A percentile compares a stretch with the other conserved stretches of the same genome.
These are phyloP conservation scores for Boehmeria nivea DNA, from an alignment of 306 rosid genomes.

Conservation along the genomic window DNA sequence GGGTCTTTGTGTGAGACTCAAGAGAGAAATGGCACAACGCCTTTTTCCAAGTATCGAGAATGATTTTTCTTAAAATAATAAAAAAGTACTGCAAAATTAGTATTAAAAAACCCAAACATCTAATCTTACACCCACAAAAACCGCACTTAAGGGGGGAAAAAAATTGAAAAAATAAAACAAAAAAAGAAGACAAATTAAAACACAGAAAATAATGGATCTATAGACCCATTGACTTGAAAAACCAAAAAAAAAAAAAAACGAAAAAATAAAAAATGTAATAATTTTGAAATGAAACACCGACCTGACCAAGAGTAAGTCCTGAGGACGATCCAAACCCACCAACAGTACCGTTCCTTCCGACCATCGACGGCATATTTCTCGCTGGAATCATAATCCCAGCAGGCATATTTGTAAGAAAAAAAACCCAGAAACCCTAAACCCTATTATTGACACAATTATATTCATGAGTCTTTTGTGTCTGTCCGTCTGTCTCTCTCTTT, in stretches of 20 bases:
- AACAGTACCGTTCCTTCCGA: slow-evolving; percentile 41
- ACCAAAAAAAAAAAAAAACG: neutral
- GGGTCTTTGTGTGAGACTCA: neutral
- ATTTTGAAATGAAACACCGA: slow-evolving; percentile 28
- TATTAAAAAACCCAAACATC: slow-evolving; percentile 12
- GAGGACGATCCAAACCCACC: slow-evolving; percentile 62
- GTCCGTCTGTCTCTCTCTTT: neutral
- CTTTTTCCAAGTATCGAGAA: slow-evolving; percentile 42
- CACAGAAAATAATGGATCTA: neutral
- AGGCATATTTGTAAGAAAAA: slow-evolving; percentile 50
- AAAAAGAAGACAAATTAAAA: neutral
- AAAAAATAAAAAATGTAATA: neutral
- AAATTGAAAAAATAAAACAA: neutral
- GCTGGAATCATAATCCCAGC: slow-evolving; percentile 55
- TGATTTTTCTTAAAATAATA: slow-evolving; percentile 36
- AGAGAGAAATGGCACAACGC: slow-evolving; percentile 22
- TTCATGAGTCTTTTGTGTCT: neutral
- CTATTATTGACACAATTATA: neutral
- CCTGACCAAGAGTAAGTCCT: slow-evolving; percentile 64
- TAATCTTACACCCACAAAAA: too few relatives aligned
- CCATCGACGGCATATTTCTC: slow-evolving; percentile 47
- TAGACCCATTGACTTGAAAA: neutral
- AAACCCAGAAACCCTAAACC: slow-evolving; percentile 8
- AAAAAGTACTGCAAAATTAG: slow-evolving; percentile 25
- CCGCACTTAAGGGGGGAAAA: too few relatives aligned